Percentiles rank a stretch among this genome's conserved stretches.
Evolutionary conservation across 805 yeast genomes (phyloP).

Genomic region (Debaryomyces hansenii): DNA sequence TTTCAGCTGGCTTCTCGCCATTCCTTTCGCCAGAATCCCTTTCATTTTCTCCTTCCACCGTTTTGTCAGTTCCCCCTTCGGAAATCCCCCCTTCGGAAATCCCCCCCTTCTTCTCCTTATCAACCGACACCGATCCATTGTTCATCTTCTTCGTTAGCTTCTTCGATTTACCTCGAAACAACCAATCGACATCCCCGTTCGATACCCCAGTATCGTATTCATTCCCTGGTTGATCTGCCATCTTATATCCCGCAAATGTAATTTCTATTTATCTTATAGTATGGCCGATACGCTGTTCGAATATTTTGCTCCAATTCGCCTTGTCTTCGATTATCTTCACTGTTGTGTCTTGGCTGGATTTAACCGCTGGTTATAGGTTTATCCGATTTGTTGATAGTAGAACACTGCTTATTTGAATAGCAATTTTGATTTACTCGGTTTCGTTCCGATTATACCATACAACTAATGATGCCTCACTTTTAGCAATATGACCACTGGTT

Average conservation of each 20-base stretch:
- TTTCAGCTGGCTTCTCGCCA: background rate
- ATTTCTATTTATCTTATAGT: background rate
- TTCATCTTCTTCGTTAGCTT: constrained; percentile 48
- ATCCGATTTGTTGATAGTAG: too few species aligned
- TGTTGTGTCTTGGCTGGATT: background rate
- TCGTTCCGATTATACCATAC: too few species aligned
- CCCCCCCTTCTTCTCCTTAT: background rate
- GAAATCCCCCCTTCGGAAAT: too few species aligned
- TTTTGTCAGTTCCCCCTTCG: background rate
- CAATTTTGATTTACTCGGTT: too few species aligned
- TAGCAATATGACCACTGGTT: too few species aligned
- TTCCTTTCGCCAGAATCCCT: background rate
- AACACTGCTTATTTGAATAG: too few species aligned
- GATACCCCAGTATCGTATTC: constrained; percentile 52
- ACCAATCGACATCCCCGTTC: constrained; percentile 82
- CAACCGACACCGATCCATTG: background rate
- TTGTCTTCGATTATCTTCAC: background rate
- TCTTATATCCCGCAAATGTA: background rate
- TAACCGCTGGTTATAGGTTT: background rate
- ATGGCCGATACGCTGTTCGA: too few species aligned
- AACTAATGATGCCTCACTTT: too few species aligned
- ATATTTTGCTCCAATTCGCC: background rate
- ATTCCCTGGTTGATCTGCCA: constrained; percentile 3
- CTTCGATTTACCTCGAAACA: constrained; percentile 74
- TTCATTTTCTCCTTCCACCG: background rate